Evolutionary conservation across 345 rosid genomes (phyloP).

Genomic region (Rhizophora apiculata): DNA sequence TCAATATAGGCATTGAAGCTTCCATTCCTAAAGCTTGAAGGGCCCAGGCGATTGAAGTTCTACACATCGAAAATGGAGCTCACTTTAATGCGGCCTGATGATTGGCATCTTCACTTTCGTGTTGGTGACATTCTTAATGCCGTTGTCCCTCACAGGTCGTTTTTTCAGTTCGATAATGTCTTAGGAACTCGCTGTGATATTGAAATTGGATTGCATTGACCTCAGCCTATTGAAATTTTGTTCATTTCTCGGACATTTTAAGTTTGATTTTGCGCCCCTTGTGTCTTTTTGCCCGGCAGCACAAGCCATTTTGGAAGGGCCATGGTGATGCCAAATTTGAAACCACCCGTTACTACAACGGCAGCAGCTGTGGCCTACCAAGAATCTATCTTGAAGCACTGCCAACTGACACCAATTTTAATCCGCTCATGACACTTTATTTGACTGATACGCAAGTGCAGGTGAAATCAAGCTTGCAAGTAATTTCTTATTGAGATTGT

Average conservation of each 20-base stretch:
- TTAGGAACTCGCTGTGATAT: too few species aligned
- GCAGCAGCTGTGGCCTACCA: conserved; percentile 65
- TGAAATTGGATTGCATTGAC: too few species aligned
- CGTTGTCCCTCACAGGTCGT: background rate
- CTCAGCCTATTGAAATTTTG: background rate
- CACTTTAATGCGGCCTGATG: background rate
- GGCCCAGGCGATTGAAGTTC: background rate
- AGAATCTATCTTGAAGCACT: conserved; percentile 55
- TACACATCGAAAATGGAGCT: background rate
- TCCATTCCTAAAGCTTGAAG: background rate
- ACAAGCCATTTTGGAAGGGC: conserved; percentile 75
- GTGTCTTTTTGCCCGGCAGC: conserved; percentile 28
- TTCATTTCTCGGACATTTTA: background rate
- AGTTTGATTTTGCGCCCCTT: conserved; percentile 1
- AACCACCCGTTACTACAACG: conserved; percentile 78
- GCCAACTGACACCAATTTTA: conserved; percentile 55
- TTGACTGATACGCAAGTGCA: conserved; percentile 75
- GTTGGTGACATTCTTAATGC: background rate
- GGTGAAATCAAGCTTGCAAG: conserved; percentile 90
- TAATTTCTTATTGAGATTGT: conserved; percentile 28
- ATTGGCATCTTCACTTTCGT: background rate
- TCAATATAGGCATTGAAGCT: background rate
- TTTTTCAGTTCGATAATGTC: too few species aligned
- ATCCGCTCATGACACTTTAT: conserved; percentile 92
- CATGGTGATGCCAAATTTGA: conserved; percentile 92